Base-by-base conservation (phyloP, 768 basidiomycete species). In the Neoboletus magnificus region DNA sequence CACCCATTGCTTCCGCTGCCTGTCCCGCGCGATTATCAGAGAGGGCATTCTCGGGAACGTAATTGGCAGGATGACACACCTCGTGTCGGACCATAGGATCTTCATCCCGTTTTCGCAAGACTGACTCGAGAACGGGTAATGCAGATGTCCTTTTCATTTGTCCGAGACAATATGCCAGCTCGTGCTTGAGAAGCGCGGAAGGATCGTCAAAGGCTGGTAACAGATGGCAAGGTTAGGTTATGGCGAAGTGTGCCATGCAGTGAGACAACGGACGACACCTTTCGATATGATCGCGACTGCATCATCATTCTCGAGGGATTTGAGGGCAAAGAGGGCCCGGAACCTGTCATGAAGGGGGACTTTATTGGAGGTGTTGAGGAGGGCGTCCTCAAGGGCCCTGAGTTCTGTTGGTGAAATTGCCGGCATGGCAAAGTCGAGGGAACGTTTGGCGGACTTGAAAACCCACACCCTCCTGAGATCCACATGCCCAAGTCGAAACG, bases 1-100 rank as follows among this genome's bases (percentile, higher is more conserved):
- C 97, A 39, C 95, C 97, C 78, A 99, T 88, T 10, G 97, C 97
- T 74, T 99, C 97, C n/a, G 97, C 97, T 48, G 96, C 94, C 90
- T 95, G 59, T 45, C 60, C 59, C 60, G 48, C 51, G 53, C 55
- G 59, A 50, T 54, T 42, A 40, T 62, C 58, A 61, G 43, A 52
- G 40, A 41, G 39, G 46, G 37, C 13, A n/a, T 40, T 15, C 9
- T 22, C 37, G 22, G 27, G 37, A 51, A 27, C n/a, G 36, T 33
- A 46, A 13, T 27, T 5, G 30, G n/a, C 32, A 33, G 44, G 20
- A 35, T 16, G 45, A 63, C 77, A 55, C 62, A 91, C 93, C 82
- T 99, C 97, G 74, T 99, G 97, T 52, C 97, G 79, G 57, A 98
- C 97, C 97, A 99, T 99, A 0, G 93, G 87, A 70, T 96, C 89